These are phyloP conservation scores for Verticillium tricorpus DNA, from an alignment of 2,329 filamentous ascomycete genomes.

Conservation along the genomic window DNA sequence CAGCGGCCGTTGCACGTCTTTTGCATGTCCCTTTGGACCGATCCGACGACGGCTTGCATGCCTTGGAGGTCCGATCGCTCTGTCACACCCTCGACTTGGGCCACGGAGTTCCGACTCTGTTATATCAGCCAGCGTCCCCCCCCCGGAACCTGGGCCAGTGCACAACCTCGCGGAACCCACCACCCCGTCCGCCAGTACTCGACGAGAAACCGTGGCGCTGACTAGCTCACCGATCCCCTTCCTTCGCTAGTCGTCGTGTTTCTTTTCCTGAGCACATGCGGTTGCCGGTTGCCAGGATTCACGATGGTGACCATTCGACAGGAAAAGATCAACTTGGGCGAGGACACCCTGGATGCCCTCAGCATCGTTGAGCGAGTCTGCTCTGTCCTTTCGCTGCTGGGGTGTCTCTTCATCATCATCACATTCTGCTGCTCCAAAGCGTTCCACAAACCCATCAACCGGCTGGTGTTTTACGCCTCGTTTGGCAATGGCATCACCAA, in stretches of 20 bases:
- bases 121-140: background rate
- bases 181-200: background rate
- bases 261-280: background rate
- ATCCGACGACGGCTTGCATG: background rate
- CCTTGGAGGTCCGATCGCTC: background rate
- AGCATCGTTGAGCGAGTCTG: slow-evolving; percentile 61
- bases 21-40: background rate
- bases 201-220: background rate
- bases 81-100: background rate
- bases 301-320: background rate
- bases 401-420: slow-evolving; percentile 65
- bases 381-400: slow-evolving; percentile 67
- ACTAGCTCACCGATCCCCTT: background rate
- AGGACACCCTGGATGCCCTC: slow-evolving; percentile 47
- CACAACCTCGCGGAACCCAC: background rate
- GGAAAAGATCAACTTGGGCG: slow-evolving; percentile 1
- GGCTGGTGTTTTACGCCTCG: slow-evolving; percentile 78
- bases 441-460: slow-evolving; percentile 84
- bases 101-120: background rate
- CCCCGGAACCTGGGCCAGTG: background rate
- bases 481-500: slow-evolving; percentile 78
- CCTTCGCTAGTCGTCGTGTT: background rate
- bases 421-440: slow-evolving; percentile 64
- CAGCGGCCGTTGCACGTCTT: background rate
- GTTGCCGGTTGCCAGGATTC: background rate